Base-by-base conservation (phyloP, 1,284 basidiomycete genomes). In the Cutaneotrichosporon sp. region DNA sequence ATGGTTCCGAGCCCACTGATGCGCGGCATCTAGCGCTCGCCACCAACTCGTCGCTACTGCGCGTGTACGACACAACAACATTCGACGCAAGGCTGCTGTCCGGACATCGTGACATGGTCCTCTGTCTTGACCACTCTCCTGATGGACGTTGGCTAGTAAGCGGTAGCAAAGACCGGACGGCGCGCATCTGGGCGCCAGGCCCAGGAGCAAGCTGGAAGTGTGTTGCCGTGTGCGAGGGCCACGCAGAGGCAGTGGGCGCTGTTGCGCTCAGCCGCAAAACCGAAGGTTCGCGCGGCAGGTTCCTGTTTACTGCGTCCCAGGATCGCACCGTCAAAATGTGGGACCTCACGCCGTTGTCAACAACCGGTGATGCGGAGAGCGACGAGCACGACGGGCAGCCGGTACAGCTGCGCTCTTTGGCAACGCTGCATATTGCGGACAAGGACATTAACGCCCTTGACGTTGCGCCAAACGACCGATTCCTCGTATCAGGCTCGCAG, bases 371-470 rank as follows among this genome's bases (percentile, higher is more conserved):
- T 12, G 26, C 26, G 17, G 38, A 40, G 66, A 21, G 88, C 4
- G 74, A 80, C 44, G 49, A 42, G 5, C 51, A 63, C 34, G 48
- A 15, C 4, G 60, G 15, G 58, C 59, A 30, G 51, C 68, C 76
- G 8, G 56, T 79, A 15, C 83, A 82, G 60, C 85, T 86, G 62
- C 84, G 82, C 63, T 91, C 88, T 56, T 78, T 98, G 21, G 80
- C 83, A n/a, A 98, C 96, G 3, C 83, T 88, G 50, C 88, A 88
- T 67, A 90, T 92, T 13, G 94, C 98, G 73, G 96, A 98, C 52
- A 98, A 97, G 77, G 96, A 98, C 75, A 97, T 99, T 77, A 99
- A 99, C 75, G 84, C 92, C 44, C 80, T 98, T 38, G 96, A 97
- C 72, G 79, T 98, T 21, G 80, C 94, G 14, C 92, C 92, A 3